phyloP scores from a whole-genome alignment of 805 yeast species.

The Starmerella tilneyi region DNA sequence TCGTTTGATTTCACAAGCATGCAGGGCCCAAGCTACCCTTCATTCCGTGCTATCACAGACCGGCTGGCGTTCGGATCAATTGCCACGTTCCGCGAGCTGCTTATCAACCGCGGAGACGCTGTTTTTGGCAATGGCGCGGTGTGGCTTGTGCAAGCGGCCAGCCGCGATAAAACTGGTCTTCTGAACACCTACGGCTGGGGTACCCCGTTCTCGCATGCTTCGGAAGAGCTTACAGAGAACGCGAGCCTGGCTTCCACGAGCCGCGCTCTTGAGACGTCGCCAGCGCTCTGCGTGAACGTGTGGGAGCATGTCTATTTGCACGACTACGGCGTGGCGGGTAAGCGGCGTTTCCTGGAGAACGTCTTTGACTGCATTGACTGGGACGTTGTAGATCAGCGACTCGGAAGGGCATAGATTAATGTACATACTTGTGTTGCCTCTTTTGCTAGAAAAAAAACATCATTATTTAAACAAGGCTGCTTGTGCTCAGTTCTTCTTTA shows the following conservation, averaged over 20 bases:
- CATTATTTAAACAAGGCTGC: no score
- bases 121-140: slow-evolving; percentile 86
- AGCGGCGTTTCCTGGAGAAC: slow-evolving; percentile 58
- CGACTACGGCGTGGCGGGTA: slow-evolving; percentile 78
- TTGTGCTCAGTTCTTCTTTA: no score
- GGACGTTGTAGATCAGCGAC: slow-evolving; percentile 36
- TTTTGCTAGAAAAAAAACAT: background rate
- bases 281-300: slow-evolving; percentile 62
- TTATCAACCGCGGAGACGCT: slow-evolving; percentile 60
- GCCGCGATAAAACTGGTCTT: slow-evolving; percentile 40
- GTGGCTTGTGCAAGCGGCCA: slow-evolving; percentile 63
- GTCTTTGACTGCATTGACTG: slow-evolving; percentile 76
- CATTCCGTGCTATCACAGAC: slow-evolving; percentile 17
- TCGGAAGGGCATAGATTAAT: slow-evolving; percentile 5
- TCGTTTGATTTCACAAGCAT: slow-evolving; percentile 4
- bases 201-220: slow-evolving; percentile 47
- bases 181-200: slow-evolving; percentile 89
- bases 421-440: background rate
- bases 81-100: slow-evolving; percentile 62
- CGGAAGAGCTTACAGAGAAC: slow-evolving; percentile 7
- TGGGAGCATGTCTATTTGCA: slow-evolving; percentile 80
- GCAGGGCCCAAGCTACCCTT: slow-evolving; percentile 11
- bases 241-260: slow-evolving; percentile 11
- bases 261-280: slow-evolving; percentile 29
- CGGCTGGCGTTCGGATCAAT: slow-evolving; percentile 60